A percentile compares a stretch with the other conserved stretches of the same genome.
Evolutionary conservation across 2,329 filamentous ascomycete genomes (phyloP).

Genomic region (Neoarthrinium moseri): DNA sequence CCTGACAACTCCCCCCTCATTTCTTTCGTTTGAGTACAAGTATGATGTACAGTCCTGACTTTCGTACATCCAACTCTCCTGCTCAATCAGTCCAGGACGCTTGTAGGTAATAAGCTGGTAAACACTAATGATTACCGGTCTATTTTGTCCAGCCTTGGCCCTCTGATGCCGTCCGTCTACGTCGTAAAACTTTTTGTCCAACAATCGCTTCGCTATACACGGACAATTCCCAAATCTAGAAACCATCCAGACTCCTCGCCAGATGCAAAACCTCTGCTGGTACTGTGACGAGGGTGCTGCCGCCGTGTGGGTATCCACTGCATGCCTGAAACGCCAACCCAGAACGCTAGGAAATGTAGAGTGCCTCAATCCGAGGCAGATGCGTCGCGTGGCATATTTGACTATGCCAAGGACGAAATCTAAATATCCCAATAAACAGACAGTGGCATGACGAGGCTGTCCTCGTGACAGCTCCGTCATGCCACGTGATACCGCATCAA

Average conservation of each 20-base stretch:
- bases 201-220: constrained; percentile 6
- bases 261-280: not conserved
- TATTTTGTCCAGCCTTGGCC: constrained; percentile 1
- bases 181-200: not conserved
- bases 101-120: constrained; percentile 17
- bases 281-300: not conserved
- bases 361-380: not conserved
- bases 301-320: not conserved
- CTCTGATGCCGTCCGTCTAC: constrained; percentile 4
- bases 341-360: constrained; percentile 4
- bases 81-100: not conserved
- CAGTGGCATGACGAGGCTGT: constrained; percentile 2
- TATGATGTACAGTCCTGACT: not conserved
- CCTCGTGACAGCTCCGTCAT: not conserved
- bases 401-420: constrained; percentile 3
- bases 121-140: constrained; percentile 22
- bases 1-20: not conserved
- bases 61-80: not conserved
- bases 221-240: constrained; percentile 3
- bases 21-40: not conserved
- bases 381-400: not conserved
- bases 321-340: not conserved
- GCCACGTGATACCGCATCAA: not conserved
- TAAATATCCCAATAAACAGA: constrained; percentile 8
- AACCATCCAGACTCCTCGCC: not conserved